These are phyloP conservation scores for Abrus precatorius DNA, from an alignment of 306 rosid genomes.

Conservation along the genomic window DNA sequence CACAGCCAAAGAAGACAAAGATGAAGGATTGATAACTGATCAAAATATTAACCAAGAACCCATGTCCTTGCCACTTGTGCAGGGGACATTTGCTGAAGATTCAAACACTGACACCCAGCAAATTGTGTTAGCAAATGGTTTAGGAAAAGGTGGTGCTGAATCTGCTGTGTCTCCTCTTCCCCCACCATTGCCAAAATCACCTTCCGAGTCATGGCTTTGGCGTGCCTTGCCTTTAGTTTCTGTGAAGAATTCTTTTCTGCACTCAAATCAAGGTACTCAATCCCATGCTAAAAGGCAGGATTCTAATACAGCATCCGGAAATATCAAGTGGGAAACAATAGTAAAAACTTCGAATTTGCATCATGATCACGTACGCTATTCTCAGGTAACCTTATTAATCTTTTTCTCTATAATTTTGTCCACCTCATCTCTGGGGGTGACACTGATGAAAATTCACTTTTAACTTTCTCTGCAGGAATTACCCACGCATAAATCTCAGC, in stretches of 20 bases:
- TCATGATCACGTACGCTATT: constrained; percentile 80
- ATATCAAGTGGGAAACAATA: constrained; percentile 92
- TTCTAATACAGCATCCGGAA: constrained; percentile 55
- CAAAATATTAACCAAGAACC: constrained; percentile 41
- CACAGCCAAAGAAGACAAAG: constrained; percentile 51
- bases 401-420: not conserved
- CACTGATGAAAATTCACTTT: constrained; percentile 27
- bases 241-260: constrained; percentile 54
- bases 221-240: constrained; percentile 74
- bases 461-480: constrained; percentile 71
- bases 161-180: constrained; percentile 60
- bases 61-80: constrained; percentile 29
- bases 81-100: constrained; percentile 44
- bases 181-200: constrained; percentile 92
- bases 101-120: constrained; percentile 46
- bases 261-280: constrained; percentile 50
- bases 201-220: constrained; percentile 98
- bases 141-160: constrained; percentile 47
- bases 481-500: constrained; percentile 61
- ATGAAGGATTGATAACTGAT: constrained; percentile 45
- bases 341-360: constrained; percentile 80
- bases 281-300: constrained; percentile 54
- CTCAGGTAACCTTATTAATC: constrained; percentile 73
- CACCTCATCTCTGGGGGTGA: constrained; percentile 27
- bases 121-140: constrained; percentile 51